phyloP scores from a whole-genome alignment of 768 basidiomycete genomes.

The Amanita rubescens region DNA sequence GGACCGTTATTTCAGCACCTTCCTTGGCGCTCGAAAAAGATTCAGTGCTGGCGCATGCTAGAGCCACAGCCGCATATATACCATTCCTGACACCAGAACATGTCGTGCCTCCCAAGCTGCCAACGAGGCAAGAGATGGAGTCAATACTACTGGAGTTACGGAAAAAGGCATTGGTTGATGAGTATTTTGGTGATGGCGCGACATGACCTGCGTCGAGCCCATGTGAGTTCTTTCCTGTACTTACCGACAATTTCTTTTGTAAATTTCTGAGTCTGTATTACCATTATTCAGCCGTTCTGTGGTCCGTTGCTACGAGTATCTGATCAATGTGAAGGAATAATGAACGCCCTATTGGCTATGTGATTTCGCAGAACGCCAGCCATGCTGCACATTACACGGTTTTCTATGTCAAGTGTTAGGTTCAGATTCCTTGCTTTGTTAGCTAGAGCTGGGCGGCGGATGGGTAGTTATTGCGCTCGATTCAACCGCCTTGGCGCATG shows the following conservation, averaged over 20 bases:
- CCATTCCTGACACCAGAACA: constrained; percentile 69
- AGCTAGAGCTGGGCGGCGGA: too few relatives aligned
- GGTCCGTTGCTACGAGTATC: background rate
- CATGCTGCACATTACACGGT: too few relatives aligned
- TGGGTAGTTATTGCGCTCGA: too few relatives aligned
- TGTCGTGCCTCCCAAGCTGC: constrained; percentile 69
- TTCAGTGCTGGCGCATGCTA: constrained; percentile 33
- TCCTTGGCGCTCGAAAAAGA: constrained; percentile 20
- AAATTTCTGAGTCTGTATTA: background rate
- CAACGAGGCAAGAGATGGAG: constrained; percentile 75
- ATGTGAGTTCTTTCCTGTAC: background rate
- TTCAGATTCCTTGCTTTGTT: too few relatives aligned
- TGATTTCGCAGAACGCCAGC: too few relatives aligned
- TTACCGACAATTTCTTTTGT: constrained; percentile 9
- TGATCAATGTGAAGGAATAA: background rate
- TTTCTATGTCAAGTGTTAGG: too few relatives aligned
- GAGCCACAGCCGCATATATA: constrained; percentile 61
- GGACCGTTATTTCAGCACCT: constrained; percentile 12
- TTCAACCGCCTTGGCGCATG: too few relatives aligned
- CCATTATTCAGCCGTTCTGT: background rate
- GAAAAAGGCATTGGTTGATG: constrained; percentile 78
- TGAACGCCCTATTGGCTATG: background rate
- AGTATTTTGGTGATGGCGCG: constrained; percentile 45
- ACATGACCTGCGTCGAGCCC: constrained; percentile 11
- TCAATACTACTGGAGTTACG: constrained; percentile 61